Evolutionary conservation across 1,284 basidiomycete species (phyloP), one percentile per base, ranked within the genome.

Genomic region (Entoloma clypeatum): DNA sequence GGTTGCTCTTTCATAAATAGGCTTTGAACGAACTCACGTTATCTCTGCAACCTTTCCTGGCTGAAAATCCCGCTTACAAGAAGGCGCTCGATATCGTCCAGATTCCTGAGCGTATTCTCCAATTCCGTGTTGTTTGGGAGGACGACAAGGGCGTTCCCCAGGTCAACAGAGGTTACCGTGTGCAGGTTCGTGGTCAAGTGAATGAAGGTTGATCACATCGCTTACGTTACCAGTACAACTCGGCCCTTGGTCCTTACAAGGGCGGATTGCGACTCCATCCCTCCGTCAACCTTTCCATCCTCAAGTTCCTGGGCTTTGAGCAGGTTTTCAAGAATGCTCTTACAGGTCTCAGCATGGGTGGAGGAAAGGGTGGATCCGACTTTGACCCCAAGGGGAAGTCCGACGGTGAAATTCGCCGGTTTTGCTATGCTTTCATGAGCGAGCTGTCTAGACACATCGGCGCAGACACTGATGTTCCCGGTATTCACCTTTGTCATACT

Each of bases 291-390:
- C 75, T 90, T 29, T 86, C 81, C 52, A 86, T 90, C 64, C 76
- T 90, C 65, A 89, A 89, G 64, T 90, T 90, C 80, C 76, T 89
- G 52, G 86, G 85, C 41, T 86, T 88, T 61, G 86, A 90, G 68
- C 70, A 72, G 50, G 84, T 79, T 54, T 88, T 89, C 77, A 89
- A 89, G 69, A 90, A 90, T 64, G 86, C 86, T 26, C 72, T 90
- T 22, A 88, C 86, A 19, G 85, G 85, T 35, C 69, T 88, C 48
- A 77, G 69, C 64, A 86, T 88, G 77, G 86, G 86, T 53, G 86
- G 85, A 58, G 74, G 71, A 36, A 83, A 85, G 67, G 81, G 81
- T 64, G 81, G 77, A 17, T 73, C 72, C 38, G 83, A 87, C 68
- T 89, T 87, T 55, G 81, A 87, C 68, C 85, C 86, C 60, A 88